Conservation (phyloP, 345 rosid species). For the Salix brachista region DNA sequence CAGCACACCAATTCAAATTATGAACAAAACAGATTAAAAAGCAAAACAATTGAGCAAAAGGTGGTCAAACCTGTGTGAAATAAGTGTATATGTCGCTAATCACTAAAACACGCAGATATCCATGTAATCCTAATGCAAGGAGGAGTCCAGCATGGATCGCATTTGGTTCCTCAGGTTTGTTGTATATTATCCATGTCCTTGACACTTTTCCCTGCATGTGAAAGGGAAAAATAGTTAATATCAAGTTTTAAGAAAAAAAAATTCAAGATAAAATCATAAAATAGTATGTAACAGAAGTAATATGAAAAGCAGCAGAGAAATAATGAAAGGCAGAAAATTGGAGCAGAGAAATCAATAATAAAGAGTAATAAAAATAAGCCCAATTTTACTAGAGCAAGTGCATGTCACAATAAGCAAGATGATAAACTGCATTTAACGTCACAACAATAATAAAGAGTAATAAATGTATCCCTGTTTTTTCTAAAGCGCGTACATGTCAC, state of each 20-base stretch:
- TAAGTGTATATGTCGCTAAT: constrained; percentile 81
- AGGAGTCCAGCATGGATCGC: constrained; percentile 90
- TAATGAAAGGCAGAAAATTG: not conserved
- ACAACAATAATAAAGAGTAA: too few relatives aligned
- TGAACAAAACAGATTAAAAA: not conserved
- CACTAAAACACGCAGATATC: constrained; percentile 68
- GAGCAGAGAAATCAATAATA: not conserved
- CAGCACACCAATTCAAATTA: not conserved
- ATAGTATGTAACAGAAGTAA: not conserved
- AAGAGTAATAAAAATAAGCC: not conserved
- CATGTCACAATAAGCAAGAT: not conserved
- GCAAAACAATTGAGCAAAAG: constrained; percentile 5
- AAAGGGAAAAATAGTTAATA: constrained; percentile 6
- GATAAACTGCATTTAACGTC: not conserved
- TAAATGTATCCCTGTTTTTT: too few relatives aligned
- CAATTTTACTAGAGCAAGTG: not conserved
- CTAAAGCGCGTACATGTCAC: not conserved
- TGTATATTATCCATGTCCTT: constrained; percentile 90
- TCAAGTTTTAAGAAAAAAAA: not conserved
- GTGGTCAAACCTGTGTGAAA: constrained; percentile 62
- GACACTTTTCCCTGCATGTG: constrained; percentile 85
- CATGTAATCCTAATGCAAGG: constrained; percentile 91
- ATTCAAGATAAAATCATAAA: constrained; percentile 6
- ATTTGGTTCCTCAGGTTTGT: constrained; percentile 86
- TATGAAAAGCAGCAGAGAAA: not conserved